Evolutionary conservation across 2,329 filamentous ascomycete genomes (phyloP), one percentile per base, ranked within the genome.

Genomic region (Escovopsis sp.): DNA sequence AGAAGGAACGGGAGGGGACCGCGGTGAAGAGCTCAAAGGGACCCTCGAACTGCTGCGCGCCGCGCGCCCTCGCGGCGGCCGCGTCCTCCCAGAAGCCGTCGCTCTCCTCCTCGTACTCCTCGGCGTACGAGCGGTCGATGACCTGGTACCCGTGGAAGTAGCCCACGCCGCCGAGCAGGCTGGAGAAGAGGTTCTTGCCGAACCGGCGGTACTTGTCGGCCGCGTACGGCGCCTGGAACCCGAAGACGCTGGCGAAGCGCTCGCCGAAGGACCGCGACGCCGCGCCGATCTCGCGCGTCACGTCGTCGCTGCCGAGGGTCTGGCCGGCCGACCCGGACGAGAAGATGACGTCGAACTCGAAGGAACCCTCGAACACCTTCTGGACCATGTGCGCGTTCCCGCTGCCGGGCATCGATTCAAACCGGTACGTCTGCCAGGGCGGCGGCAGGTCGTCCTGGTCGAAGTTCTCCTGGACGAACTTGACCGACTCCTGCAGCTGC

Each of bases 81-180:
- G 91, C 78, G 50, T 93, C 88, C 56, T 91, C 81, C 88, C 89
- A 95, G 63, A 96, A 96, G 0, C 84, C 83, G 61, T 96, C 91
- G 45, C 86, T 84, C 49, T 93, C 86, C 63, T 98, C 91, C 10
- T 94, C 86, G 51, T 96, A 96, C 53, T 94, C 89, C 9, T 81
- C 67, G n/a, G 86, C 85, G 54, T 89, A 84, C 1, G 88, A 94
- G 32, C 87, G 81, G 57, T 98, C 91, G 40, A 94, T 84, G 16
- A 95, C 65, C 30, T 86, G 81, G 44, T 91, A 73, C 34, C 91
- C 91, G 54, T 93, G 75, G 65, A 98, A 98, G 63, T 94, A 96
- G 8, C 91, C 91, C 51, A 96, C 85, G 37, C 91, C 91, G 43
- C 91, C 91, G 31, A 94, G 71, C 30, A 98, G 68, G 58, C 96